Evolutionary conservation across 2,329 filamentous ascomycete species (phyloP).

Genomic region (Colletotrichum ledebouriae): DNA sequence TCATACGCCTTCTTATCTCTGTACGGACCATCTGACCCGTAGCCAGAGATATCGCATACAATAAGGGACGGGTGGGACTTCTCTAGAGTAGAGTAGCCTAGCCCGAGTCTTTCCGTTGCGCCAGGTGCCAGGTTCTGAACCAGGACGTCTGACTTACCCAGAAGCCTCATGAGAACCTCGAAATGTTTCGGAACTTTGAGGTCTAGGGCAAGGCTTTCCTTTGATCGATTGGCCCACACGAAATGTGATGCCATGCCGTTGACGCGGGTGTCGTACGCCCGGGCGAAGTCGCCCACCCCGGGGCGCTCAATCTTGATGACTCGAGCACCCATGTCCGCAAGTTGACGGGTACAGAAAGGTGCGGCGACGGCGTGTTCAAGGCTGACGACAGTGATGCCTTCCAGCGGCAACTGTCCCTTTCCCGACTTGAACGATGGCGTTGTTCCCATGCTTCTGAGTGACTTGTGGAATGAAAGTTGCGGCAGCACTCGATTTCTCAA

Average conservation of each 20-base stretch:
- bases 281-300: slow-evolving; percentile 65
- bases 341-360: slow-evolving; percentile 67
- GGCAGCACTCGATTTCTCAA: neutral
- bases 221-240: slow-evolving; percentile 68
- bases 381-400: slow-evolving; percentile 64
- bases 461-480: too few relatives aligned
- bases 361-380: slow-evolving; percentile 68
- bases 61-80: slow-evolving; percentile 59
- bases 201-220: slow-evolving; percentile 65
- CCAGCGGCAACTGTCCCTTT: slow-evolving; percentile 43
- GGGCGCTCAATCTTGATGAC: slow-evolving; percentile 69
- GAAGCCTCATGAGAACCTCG: slow-evolving; percentile 56
- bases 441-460: neutral
- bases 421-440: neutral
- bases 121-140: slow-evolving; percentile 68
- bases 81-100: slow-evolving; percentile 60
- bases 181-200: slow-evolving; percentile 61
- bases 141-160: slow-evolving; percentile 62
- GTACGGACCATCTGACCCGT: slow-evolving; percentile 65
- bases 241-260: slow-evolving; percentile 66
- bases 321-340: slow-evolving; percentile 66
- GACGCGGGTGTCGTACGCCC: slow-evolving; percentile 64
- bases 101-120: slow-evolving; percentile 60
- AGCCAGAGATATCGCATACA: slow-evolving; percentile 68
- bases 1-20: slow-evolving; percentile 69